Evolutionary conservation across 257 asterid species (phyloP).

Genomic region (Scutellaria barbata): DNA sequence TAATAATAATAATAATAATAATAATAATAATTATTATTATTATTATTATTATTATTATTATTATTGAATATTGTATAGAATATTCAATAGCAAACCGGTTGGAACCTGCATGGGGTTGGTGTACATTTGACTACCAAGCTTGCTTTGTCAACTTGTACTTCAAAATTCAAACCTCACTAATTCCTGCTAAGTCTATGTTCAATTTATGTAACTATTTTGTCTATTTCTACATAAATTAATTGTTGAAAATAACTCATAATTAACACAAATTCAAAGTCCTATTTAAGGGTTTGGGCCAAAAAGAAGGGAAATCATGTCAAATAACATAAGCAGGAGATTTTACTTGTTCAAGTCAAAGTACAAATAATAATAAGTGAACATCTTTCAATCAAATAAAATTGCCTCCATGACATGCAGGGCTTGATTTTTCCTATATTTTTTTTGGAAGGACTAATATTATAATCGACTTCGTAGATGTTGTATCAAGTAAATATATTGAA

Average conservation of each 20-base stretch:
- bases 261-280: slow-evolving; percentile 1
- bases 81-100: background rate
- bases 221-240: background rate
- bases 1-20: too few relatives aligned
- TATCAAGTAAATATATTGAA: background rate
- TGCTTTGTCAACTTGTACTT: background rate
- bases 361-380: background rate
- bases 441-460: background rate
- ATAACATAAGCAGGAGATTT: background rate
- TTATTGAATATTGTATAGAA: background rate
- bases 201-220: slow-evolving; percentile 24
- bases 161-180: slow-evolving; percentile 32
- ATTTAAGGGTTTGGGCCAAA: slow-evolving; percentile 24
- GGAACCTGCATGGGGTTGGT: background rate
- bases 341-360: background rate
- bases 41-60: too few relatives aligned
- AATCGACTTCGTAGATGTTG: too few relatives aligned
- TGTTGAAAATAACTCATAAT: background rate
- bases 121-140: slow-evolving; percentile 4
- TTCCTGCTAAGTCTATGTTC: slow-evolving; percentile 16
- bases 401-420: background rate
- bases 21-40: too few relatives aligned
- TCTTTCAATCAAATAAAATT: background rate
- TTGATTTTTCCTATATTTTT: background rate
- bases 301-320: slow-evolving; percentile 24